Base-by-base conservation (phyloP, 179 eudicot species). In the Camellia oleifera region DNA sequence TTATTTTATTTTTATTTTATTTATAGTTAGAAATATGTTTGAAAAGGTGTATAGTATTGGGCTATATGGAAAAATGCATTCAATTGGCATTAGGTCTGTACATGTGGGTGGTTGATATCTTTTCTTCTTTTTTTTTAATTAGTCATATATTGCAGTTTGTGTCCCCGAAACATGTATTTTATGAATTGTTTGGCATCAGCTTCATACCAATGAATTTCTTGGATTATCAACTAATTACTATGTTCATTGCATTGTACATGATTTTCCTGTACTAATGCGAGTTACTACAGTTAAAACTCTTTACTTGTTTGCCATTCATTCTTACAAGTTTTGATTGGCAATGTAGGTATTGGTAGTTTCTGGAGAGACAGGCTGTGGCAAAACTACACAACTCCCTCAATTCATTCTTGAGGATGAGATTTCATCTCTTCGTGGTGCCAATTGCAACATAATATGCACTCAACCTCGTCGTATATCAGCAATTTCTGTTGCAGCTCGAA, bases 341-440 rank as follows among this genome's bases (percentile, higher is more conserved):
- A 78, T 82, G 82, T 78, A 96, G 99, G 98, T 96, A 32, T 87
- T 96, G 81, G 97, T 96, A 72, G 96, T 96, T 76, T 96, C 99
- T 40, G 99, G 99, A 83, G 99, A 96, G 89, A 96, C 99, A 45
- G 99, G 99, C 45, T 96, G 99, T 87, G 99, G 99, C 69, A 96
- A 96, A 88, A 96, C 99, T 54, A 96, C 99, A 58, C 98, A 94
- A 85, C 96, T 96, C 69, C 98, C 98, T 76, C 99, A 96, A 68
- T 94, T 92, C 84, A 92, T 96, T 83, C 84, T 96, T 73, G 99
- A 94, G 85, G 94, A 96, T 80, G 93, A 94, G 90, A 91, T 96
- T 81, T 89, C 95, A 52, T 87, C 88, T 61, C 84, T 92, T 62
- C 92, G 87, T 61, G 99, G 99, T 78, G 88, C 92, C 71, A 83